These are phyloP conservation scores for Amanita pseudoporphyria DNA, from an alignment of 768 basidiomycete genomes.

Conservation along the genomic window DNA sequence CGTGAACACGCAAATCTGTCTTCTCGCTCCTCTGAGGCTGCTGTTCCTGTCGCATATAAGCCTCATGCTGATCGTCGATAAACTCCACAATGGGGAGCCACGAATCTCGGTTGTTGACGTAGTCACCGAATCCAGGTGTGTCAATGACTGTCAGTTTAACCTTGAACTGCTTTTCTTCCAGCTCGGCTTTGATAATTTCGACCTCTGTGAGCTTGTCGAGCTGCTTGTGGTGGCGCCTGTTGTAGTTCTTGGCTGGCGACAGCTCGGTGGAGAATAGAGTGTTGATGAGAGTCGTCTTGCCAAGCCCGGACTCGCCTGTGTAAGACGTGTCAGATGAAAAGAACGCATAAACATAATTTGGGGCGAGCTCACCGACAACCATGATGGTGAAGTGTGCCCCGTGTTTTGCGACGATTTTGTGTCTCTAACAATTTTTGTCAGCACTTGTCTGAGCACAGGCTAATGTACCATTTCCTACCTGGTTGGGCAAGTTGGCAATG, in stretches of 20 bases:
- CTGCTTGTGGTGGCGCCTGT: conserved; percentile 83
- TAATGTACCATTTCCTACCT: conserved; percentile 41
- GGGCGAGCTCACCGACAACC: conserved; percentile 97
- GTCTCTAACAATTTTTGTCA: conserved; percentile 51
- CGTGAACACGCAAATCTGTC: conserved; percentile 92
- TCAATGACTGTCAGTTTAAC: conserved; percentile 99
- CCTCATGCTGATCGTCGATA: conserved; percentile 93
- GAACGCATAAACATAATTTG: no score
- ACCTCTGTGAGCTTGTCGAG: conserved; percentile 98
- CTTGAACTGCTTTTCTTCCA: conserved; percentile 98
- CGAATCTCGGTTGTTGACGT: conserved; percentile 99
- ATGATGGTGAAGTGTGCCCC: conserved; percentile 98
- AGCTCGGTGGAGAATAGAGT: conserved; percentile 98
- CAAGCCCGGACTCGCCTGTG: conserved; percentile 90
- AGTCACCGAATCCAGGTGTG: conserved; percentile 99
- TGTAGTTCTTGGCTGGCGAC: conserved; percentile 86
- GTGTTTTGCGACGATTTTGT: conserved; percentile 97
- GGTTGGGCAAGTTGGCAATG: conserved; percentile 96
- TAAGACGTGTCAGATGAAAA: conserved; percentile 4
- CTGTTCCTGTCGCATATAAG: conserved; percentile 97
- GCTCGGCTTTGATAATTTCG: conserved; percentile 98
- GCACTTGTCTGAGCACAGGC: conserved; percentile 16
- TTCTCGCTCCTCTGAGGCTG: conserved; percentile 94
- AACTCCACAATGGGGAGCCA: conserved; percentile 99
- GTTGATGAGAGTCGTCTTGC: conserved; percentile 97